Base-by-base conservation (phyloP, 179 eudicot species). In the Patellifolia procumbens region DNA sequence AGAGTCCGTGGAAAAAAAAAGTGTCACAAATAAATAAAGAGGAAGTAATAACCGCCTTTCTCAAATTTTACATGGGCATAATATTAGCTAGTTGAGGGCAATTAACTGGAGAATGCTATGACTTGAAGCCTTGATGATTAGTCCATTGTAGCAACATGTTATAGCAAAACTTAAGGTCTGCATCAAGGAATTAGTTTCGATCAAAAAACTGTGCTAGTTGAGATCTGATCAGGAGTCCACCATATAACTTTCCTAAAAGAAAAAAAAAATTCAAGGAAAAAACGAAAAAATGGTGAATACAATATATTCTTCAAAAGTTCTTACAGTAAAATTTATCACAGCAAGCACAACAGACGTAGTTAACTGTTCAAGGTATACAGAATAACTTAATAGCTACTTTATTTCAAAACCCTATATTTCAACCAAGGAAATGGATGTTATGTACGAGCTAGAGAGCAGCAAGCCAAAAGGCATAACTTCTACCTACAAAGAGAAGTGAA, bases 381-480 rank as follows among this genome's bases (percentile, higher is more conserved):
- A 73, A 78, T 19, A 55, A 73, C 45, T 45, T 26, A 48, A 35
- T 19, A 65, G 16, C 74, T 73, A 79, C 28, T 26, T 79, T 73
- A 79, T 73, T 73, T 7, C 13, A 65, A 56, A 73, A 66, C 8
- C 62, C 77, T 79, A 79, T 66, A 79, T 19, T 24, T 61, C 74
- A 60, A 68, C 56, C 77, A 68, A 76, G 65, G 76, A 52, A 72
- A 76, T 56, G 69, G 46, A 55, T 68, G 74, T 53, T 81, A 81
- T 81, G 76, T 81, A 81, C 84, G 78, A 68, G 71, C 78, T 81
- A 73, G 72, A 39, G 32, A 52, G 62, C 35, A 62, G 46, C 55
- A 71, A 59, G 58, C 43, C 17, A 48, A 12, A 69, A 37, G 73
- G 22, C 39, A 48, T 64, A 64, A 46, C 72, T 64, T 55, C 76